Base-by-base conservation (phyloP, 306 rosid genomes). In the Heteromeles arbutifolia region DNA sequence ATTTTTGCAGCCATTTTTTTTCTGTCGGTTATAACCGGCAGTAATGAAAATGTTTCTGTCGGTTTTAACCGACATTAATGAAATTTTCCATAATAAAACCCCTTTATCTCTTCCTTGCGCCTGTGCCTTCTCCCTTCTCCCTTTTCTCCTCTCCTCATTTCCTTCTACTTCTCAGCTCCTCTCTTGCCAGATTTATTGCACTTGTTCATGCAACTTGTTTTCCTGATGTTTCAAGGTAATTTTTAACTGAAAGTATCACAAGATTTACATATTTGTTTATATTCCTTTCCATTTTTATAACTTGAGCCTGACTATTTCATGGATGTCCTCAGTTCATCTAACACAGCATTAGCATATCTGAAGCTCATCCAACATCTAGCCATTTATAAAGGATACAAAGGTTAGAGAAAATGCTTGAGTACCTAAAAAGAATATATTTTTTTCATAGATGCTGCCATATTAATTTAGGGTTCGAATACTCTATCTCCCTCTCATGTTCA, bases 351-450 rank as follows among this genome's bases (percentile, higher is more conserved):
- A 78, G 92, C 96, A 71, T 92, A 87, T 80, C 89, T 92, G 79
- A 92, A 95, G 89, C 98, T 95, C 79, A 90, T 95, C 82, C 98
- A 92, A 84, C 96, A 95, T 85, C 80, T 95, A 77, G 97, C 93
- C 59, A 88, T 90, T 77, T 92, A 85, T 80, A 89, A 88, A 83
- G 98, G 98, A 83, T 92, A 92, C 85, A 86, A 80, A 87, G 97
- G 97, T 92, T 75, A 82, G 94, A 82, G 74, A 71, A 77, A 73
- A 78, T 79, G 71, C 85, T 82, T 65, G 41, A 37, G 29, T 28
- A 31, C 65, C 37, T 41, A 71, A 57, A 57, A 57, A 22, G 62
- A 57, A 57, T 1, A 57, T 22, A 10, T 2, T 57, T 10, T 45
- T 45, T 56, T 57, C 11, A 3, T 22, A 57, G 14, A n/a, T n/a